Conservation (phyloP, 176 grass and related monocot species). For the Hordeum vulgare region MorexV3_pseudomolecules_assembly NC_058520.1:397492930-397493429, state of each 20-base stretch:
- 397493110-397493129: slow-evolving; percentile 77
- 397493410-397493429: not conserved
- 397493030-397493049: slow-evolving; percentile 54
- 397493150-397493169: slow-evolving; percentile 50
- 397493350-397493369: not conserved
- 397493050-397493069: slow-evolving; percentile 75
- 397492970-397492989: slow-evolving; percentile 68
- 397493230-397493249: slow-evolving; percentile 58
- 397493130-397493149: slow-evolving; percentile 61
- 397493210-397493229: slow-evolving; percentile 80
- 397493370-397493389: not conserved
- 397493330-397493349: not conserved
- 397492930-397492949: slow-evolving; percentile 78
- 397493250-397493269: slow-evolving; percentile 52
- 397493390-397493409: not conserved
- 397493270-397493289: slow-evolving; percentile 16
- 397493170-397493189: slow-evolving; percentile 78
- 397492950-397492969: slow-evolving; percentile 76
- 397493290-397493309: not conserved
- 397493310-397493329: not conserved
- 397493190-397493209: slow-evolving; percentile 91
- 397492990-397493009: slow-evolving; percentile 70
- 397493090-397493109: slow-evolving; percentile 87
- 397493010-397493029: slow-evolving; percentile 78
- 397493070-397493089: slow-evolving; percentile 81